Evolutionary conservation across 2,329 filamentous ascomycete genomes (phyloP), one percentile per base, ranked within the genome.

Genomic region (Akanthomyces muscarius): DNA sequence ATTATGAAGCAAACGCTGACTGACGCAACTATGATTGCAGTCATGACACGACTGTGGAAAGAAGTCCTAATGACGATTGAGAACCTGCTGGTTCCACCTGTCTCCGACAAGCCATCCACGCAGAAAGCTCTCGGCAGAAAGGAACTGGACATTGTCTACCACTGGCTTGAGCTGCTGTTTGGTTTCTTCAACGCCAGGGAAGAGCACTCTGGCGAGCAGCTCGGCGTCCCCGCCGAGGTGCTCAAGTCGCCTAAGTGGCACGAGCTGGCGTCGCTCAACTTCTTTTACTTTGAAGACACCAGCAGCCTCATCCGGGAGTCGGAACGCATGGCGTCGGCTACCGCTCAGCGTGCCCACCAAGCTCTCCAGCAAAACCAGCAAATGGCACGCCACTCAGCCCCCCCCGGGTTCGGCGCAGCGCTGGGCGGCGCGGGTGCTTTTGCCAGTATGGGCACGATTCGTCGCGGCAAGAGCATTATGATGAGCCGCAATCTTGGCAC

Each of bases 1-100:
- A 97, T 98, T 69, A 97, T 99, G 93, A 97, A 98, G 78, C 88
- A 95, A 75, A 97, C 94, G 0, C 81, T 99, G 63, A 98, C 95
- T 1, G 89, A 92, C 63, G 89, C 92, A 63, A 96, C 95, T n/a
- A 97, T 99, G 94, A 87, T 93, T 69, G 93, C 95, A 73, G 95
- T 99, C 69, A 99, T 99, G 95, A 96, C 92, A 25, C 87, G 95
- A 51, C 79, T 99, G 6, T 99, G 95, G 95, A 99, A 99, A 77
- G 95, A 99, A 75, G 93, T 97, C 0, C 82, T 99, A 18, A 88
- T 93, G 69, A 96, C 94, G 0, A 90, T 98, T 66, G 95, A 99
- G 76, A 85, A 86, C 44, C 82, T 99, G 21, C 83, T 99, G 45
- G 94, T 99, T 3, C 95, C 95, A 21, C 95, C 95, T 8, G 80